Evolutionary conservation across 352 stramenopile genomes (phyloP).

Genomic region (Globisporangium parvum): DNA sequence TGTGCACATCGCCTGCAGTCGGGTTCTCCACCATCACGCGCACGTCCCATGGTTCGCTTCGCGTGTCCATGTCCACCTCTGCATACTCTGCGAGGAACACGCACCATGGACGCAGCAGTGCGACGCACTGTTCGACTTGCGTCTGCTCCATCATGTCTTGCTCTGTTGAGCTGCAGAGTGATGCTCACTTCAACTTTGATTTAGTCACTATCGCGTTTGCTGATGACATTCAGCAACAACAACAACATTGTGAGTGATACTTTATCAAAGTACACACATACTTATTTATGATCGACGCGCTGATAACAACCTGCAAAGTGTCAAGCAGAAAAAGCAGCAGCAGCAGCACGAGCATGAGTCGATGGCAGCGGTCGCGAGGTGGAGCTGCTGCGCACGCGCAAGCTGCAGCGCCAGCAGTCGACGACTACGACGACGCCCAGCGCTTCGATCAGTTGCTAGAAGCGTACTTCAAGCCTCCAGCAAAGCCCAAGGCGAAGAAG

Average conservation of each 20-base stretch:
- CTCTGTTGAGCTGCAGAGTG: too few species aligned
- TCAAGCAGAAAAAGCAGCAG: too few species aligned
- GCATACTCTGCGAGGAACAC: background rate
- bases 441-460: slow-evolving; percentile 20
- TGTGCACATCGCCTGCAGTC: background rate
- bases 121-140: too few species aligned
- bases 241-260: too few species aligned
- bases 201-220: too few species aligned
- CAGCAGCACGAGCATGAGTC: background rate
- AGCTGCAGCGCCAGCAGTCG: background rate
- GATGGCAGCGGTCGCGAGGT: background rate
- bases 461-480: slow-evolving; percentile 19
- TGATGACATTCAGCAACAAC: too few species aligned
- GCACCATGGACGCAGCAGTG: background rate
- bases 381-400: background rate
- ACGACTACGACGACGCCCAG: slow-evolving; percentile 13
- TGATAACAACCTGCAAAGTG: too few species aligned
- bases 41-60: background rate
- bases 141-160: too few species aligned
- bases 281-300: too few species aligned
- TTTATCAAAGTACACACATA: too few species aligned
- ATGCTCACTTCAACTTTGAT: too few species aligned
- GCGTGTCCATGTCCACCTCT: background rate
- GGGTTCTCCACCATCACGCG: background rate
- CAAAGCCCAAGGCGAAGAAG: slow-evolving; percentile 7